These are phyloP conservation scores for Colletotrichum noveboracense DNA, from an alignment of 2,329 filamentous ascomycete species.

Conservation along the genomic window DNA sequence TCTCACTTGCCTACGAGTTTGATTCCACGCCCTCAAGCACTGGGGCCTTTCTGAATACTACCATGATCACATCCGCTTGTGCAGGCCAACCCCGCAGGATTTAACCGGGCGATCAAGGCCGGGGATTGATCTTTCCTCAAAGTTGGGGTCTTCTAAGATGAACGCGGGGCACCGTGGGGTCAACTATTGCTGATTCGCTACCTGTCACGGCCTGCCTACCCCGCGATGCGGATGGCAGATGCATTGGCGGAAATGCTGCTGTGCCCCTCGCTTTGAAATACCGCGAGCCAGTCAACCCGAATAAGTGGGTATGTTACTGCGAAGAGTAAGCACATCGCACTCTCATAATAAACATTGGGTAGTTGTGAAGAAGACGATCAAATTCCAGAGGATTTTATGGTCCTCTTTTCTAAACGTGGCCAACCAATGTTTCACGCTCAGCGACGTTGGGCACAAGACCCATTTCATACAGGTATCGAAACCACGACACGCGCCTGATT, in stretches of 20 bases:
- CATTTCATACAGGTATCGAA: too few species aligned
- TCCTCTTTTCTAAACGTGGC: too few species aligned
- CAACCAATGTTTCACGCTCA: too few species aligned
- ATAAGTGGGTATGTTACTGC: background rate
- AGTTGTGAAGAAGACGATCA: background rate
- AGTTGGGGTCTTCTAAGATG: background rate
- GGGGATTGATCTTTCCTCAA: background rate
- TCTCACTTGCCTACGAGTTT: too few species aligned
- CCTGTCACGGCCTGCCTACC: background rate
- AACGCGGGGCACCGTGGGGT: background rate
- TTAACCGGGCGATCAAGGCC: background rate
- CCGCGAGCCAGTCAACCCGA: background rate
- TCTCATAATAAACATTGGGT: background rate
- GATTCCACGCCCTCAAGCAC: too few species aligned
- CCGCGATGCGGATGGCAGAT: background rate
- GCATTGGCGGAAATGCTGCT: background rate
- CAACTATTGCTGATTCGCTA: background rate
- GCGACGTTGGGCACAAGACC: too few species aligned
- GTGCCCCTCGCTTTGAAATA: background rate
- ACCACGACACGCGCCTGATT: background rate
- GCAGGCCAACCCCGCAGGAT: background rate
- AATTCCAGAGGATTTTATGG: fast-evolving
- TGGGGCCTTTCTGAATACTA: background rate
- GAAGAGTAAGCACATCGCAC: background rate
- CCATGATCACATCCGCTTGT: fast-evolving